phyloP scores from a whole-genome alignment of 768 basidiomycete genomes.

The Boletus vermiculosoides region DNA sequence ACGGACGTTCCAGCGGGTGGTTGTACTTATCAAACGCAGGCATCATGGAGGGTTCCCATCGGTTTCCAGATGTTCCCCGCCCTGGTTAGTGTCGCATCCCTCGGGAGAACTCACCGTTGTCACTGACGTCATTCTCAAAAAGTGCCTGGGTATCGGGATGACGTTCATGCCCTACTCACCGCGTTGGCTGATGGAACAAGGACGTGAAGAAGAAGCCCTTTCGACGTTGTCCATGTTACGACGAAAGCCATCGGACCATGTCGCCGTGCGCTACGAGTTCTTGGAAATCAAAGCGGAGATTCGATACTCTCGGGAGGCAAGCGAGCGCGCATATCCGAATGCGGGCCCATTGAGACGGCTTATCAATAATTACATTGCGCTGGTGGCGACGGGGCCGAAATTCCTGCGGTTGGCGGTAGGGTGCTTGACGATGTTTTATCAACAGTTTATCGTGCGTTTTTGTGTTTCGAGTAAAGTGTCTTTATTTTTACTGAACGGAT shows the following conservation, averaged over 20 bases:
- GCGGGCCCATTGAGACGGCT: slow-evolving; percentile 19
- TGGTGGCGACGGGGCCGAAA: slow-evolving; percentile 32
- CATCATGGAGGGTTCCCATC: slow-evolving; percentile 37
- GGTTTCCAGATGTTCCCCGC: slow-evolving; percentile 41
- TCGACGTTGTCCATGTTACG: slow-evolving; percentile 36
- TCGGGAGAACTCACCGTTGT: background rate
- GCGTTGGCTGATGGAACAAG: slow-evolving; percentile 41
- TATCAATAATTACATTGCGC: slow-evolving; percentile 24
- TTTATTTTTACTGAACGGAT: background rate
- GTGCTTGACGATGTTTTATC: slow-evolving; percentile 33
- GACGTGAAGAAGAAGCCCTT: slow-evolving; percentile 37
- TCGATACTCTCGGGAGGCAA: slow-evolving; percentile 25
- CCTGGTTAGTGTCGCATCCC: slow-evolving; percentile 26
- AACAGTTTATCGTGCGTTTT: slow-evolving; percentile 32
- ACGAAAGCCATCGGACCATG: slow-evolving; percentile 31
- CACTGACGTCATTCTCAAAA: background rate
- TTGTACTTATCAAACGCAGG: slow-evolving; percentile 31
- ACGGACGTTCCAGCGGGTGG: slow-evolving; percentile 32
- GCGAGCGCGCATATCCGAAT: slow-evolving; percentile 18
- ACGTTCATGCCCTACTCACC: slow-evolving; percentile 42
- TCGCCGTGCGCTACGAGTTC: slow-evolving; percentile 38
- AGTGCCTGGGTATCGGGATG: slow-evolving; percentile 35
- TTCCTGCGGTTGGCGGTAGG: slow-evolving; percentile 32
- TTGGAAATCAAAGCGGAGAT: slow-evolving; percentile 40
- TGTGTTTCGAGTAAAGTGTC: background rate